Base-by-base conservation (phyloP, 1,284 basidiomycete genomes). In the Fomitopsis pinicola region DNA sequence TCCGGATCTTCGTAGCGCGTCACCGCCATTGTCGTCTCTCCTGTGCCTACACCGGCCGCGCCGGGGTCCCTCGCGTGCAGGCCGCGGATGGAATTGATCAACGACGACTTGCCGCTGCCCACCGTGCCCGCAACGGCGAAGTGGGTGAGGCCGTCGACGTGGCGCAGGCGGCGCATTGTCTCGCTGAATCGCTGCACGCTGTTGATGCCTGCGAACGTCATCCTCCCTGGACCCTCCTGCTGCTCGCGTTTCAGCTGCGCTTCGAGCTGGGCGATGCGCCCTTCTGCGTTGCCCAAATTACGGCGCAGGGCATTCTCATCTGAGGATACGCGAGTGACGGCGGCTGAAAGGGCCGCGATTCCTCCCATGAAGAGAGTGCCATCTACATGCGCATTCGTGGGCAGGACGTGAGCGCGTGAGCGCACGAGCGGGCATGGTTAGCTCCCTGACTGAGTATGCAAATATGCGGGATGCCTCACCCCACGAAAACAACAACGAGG, bases 91-190 rank as follows among this genome's bases (percentile, higher is more conserved):
- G 59, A 54, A 44, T 60, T 60, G 54, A 60, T 56, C 15, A 60
- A 17, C 33, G 54, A 60, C 3, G 59, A 60, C 42, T 60, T 60
- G 44, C 59, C 59, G 59, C 54, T 60, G 42, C 59, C 59, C 12
- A 53, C 42, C 1, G 38, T 22, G 7, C 59, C 59, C 2, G 54
- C 59, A 33, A 60, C 54, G n/a, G 59, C 59, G 59, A 56, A 50
- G 40, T 60, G 59, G 44, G 50, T 38, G 14, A 60, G 14, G 38
- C 59, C 59, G 9, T 60, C 54, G 26, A 38, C 6, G 33, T 56
- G 56, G 2, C 35, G 14, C 9, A 56, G 36, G 22, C 59, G 59
- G 15, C 45, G 28, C 54, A 19, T 56, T 12, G 59, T 56, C 28
- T 42, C 59, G 12, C 3, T 22, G 45, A 46, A 9, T 14, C 48